Evolutionary conservation across 371 early-diverging fungal species (phyloP), one percentile per base, ranked within the genome.

Genomic region (Saksenaea vasiformis): DNA sequence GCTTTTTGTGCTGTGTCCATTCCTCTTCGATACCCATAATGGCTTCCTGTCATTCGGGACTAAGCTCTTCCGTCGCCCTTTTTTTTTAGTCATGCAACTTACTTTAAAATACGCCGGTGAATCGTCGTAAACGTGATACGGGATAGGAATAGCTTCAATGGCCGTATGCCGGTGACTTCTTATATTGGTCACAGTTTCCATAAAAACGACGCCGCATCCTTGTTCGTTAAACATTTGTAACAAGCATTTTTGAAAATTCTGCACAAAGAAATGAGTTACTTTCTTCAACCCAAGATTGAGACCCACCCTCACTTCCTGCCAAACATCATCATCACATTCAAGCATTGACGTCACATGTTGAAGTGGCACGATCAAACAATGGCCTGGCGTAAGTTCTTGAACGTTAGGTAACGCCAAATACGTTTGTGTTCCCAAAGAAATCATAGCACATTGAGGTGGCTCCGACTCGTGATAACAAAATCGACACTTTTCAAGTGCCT

Each of bases 201-300:
- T 86, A 76, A 98, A 98, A 10, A 97, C 72, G 0, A 90, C 88
- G 10, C 90, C 87, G 63, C 86, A 38, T 68, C 85, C 37, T 85
- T 91, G 77, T n/a, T 70, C 82, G 36, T 81, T 74, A 17, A 92
- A 92, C 94, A 95, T 95, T 61, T 85, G 89, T 61, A 94, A 84
- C 57, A 98, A 72, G 64, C 93, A 93, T 73, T 98, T 98, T 91
- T 94, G 92, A 70, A 97, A 98, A 69, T 97, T 98, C 83, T 90
- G 67, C 39, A 55, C 9, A 51, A 36, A 15, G 10, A 28, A 3
- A 35, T 27, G 22, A 60, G 37, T 11, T 14, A 28, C 5, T 9
- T 15, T 24, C 13, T 17, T 58, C 9, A 31, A 15, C 9, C 4
- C 2, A 31, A 31, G 4, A 5, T 15, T 31, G 28, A 26, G 43